phyloP scores from a whole-genome alignment of 1,284 basidiomycete genomes.

The Neolentinus lepideus region DNA sequence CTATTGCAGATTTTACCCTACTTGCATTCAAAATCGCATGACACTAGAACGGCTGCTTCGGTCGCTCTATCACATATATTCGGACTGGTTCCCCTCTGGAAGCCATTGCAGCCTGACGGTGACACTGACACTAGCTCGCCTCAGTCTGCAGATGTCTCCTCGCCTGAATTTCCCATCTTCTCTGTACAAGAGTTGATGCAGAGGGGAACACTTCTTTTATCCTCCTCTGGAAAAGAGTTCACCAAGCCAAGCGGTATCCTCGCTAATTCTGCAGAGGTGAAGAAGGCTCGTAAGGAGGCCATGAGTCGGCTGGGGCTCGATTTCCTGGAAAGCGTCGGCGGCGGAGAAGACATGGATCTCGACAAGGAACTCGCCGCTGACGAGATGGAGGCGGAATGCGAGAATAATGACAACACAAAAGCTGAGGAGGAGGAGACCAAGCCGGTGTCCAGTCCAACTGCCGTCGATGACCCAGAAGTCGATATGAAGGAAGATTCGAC shows the following conservation, averaged over 20 bases:
- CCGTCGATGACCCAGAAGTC: slow-evolving; percentile 11
- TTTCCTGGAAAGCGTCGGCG: slow-evolving; percentile 65
- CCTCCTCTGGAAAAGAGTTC: slow-evolving; percentile 87
- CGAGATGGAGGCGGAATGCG: slow-evolving; percentile 28
- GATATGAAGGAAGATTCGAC: slow-evolving; percentile 23
- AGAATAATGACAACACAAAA: slow-evolving; percentile 28
- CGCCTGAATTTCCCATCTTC: slow-evolving; percentile 62
- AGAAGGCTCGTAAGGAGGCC: slow-evolving; percentile 75
- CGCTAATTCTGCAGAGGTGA: slow-evolving; percentile 64
- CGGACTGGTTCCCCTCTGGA: slow-evolving; percentile 78
- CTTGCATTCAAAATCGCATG: slow-evolving; percentile 82
- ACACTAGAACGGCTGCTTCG: slow-evolving; percentile 82
- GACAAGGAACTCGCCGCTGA: slow-evolving; percentile 73
- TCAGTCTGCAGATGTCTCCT: slow-evolving; percentile 19
- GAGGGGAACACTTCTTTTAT: slow-evolving; percentile 71
- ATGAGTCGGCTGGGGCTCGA: slow-evolving; percentile 79
- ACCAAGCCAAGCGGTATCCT: slow-evolving; percentile 62
- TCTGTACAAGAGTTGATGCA: slow-evolving; percentile 71
- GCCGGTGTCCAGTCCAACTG: slow-evolving; percentile 21
- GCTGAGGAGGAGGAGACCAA: slow-evolving; percentile 26
- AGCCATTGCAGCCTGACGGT: slow-evolving; percentile 37
- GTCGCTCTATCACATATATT: slow-evolving; percentile 84
- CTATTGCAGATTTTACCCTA: slow-evolving; percentile 71
- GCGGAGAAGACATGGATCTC: slow-evolving; percentile 69
- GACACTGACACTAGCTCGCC: neutral